phyloP scores from a whole-genome alignment of 768 basidiomycete species.

The Paxillus ammoniavirescens region DNA sequence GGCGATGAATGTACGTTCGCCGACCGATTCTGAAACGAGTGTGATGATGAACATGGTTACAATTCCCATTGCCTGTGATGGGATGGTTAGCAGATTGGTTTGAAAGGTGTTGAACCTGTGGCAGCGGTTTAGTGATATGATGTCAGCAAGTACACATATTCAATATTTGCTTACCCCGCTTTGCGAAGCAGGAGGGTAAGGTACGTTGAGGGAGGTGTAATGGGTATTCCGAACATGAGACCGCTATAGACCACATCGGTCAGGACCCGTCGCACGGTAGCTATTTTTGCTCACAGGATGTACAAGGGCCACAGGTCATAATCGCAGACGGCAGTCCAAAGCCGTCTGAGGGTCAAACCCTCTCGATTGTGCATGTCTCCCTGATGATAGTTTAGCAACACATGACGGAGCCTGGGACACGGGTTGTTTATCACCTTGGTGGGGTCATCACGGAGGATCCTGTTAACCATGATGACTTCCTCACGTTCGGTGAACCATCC shows the following conservation, averaged over 20 bases:
- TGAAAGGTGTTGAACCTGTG: slow-evolving; percentile 56
- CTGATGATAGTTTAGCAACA: slow-evolving; percentile 30
- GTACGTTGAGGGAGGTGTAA: slow-evolving; percentile 48
- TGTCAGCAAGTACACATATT: neutral
- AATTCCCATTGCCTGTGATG: slow-evolving; percentile 49
- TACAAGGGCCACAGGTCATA: slow-evolving; percentile 70
- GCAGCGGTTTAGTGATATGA: neutral
- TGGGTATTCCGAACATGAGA: slow-evolving; percentile 52
- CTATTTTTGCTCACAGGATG: slow-evolving; percentile 27
- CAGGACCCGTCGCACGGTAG: neutral
- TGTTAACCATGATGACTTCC: slow-evolving; percentile 54
- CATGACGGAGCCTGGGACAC: neutral
- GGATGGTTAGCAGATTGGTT: slow-evolving; percentile 62
- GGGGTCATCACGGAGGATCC: slow-evolving; percentile 59
- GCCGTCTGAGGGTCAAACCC: slow-evolving; percentile 45
- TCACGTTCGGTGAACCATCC: slow-evolving; percentile 62
- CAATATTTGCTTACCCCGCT: slow-evolving; percentile 38
- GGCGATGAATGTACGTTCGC: slow-evolving; percentile 53
- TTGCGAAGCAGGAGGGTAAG: slow-evolving; percentile 56
- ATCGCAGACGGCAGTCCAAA: slow-evolving; percentile 54
- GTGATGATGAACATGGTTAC: slow-evolving; percentile 51
- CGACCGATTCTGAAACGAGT: slow-evolving; percentile 48
- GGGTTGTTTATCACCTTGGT: slow-evolving; percentile 38
- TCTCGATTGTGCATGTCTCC: slow-evolving; percentile 66
- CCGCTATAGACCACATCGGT: slow-evolving; percentile 32